Percentiles rank a stretch among this genome's conserved stretches.
These are phyloP conservation scores for Pascua sp. DNA, from an alignment of 1,284 basidiomycete genomes.

Conservation along the genomic window DNA sequence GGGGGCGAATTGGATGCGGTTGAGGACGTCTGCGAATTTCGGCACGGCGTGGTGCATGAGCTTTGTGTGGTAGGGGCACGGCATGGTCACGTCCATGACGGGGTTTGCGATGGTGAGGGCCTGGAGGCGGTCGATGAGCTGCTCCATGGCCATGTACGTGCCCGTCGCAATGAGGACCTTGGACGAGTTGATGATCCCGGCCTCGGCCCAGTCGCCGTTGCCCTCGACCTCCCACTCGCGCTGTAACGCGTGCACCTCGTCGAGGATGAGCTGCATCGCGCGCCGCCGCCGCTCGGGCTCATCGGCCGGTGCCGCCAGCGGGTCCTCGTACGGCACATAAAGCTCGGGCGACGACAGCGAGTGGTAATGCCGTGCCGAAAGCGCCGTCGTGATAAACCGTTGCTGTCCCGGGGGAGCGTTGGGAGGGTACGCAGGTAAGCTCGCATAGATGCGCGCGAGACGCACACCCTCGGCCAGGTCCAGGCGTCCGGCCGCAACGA, in stretches of 20 bases:
- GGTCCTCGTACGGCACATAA: conserved; percentile 28
- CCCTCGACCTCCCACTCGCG: conserved; percentile 35
- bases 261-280: conserved; percentile 46
- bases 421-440: conserved; percentile 32
- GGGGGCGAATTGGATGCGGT: conserved; percentile 31
- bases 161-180: conserved; percentile 47
- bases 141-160: conserved; percentile 41
- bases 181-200: conserved; percentile 46
- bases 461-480: conserved; percentile 44
- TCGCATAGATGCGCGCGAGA: conserved; percentile 41
- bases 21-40: conserved; percentile 36
- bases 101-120: conserved; percentile 45
- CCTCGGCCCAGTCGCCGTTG: conserved; percentile 44
- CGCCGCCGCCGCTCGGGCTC: conserved; percentile 31
- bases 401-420: conserved; percentile 10
- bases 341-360: conserved; percentile 40
- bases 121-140: conserved; percentile 42
- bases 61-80: conserved; percentile 46
- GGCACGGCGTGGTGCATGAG: conserved; percentile 46
- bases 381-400: conserved; percentile 39
- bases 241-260: conserved; percentile 43
- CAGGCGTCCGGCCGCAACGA: conserved; percentile 44
- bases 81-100: conserved; percentile 48
- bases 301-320: conserved; percentile 13
- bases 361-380: conserved; percentile 45